Evolutionary conservation across 345 rosid species (phyloP).

Genomic region (Lepidium africanum): DNA sequence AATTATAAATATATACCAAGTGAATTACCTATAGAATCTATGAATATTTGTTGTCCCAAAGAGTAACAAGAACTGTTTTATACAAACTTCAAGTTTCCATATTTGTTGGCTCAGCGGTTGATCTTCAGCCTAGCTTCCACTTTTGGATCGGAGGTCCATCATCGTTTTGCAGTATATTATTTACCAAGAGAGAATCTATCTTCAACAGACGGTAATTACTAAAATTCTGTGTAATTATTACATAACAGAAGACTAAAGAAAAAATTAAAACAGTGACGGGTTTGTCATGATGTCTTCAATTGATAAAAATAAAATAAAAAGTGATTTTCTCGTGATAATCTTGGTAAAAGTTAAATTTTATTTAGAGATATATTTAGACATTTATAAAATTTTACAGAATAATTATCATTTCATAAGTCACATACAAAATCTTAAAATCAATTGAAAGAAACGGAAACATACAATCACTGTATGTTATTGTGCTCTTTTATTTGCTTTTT

Average conservation of each 20-base stretch:
- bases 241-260: neutral
- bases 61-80: neutral
- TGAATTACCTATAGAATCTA: neutral
- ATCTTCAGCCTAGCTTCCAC: neutral
- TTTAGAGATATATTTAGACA: no score
- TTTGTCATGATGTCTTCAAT: neutral
- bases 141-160: neutral
- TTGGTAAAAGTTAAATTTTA: no score
- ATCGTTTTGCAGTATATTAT: neutral
- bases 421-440: no score
- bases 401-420: no score
- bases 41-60: neutral
- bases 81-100: neutral
- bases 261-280: neutral
- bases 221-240: neutral
- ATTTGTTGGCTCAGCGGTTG: neutral
- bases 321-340: no score
- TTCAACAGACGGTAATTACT: neutral
- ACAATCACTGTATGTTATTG: no score
- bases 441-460: no score
- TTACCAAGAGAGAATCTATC: neutral
- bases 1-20: neutral
- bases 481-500: no score
- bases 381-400: no score
- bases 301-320: no score